Evolutionary conservation across 495 filamentous ascomycete species (phyloP).

Genomic region (Xylaria scruposa): DNA sequence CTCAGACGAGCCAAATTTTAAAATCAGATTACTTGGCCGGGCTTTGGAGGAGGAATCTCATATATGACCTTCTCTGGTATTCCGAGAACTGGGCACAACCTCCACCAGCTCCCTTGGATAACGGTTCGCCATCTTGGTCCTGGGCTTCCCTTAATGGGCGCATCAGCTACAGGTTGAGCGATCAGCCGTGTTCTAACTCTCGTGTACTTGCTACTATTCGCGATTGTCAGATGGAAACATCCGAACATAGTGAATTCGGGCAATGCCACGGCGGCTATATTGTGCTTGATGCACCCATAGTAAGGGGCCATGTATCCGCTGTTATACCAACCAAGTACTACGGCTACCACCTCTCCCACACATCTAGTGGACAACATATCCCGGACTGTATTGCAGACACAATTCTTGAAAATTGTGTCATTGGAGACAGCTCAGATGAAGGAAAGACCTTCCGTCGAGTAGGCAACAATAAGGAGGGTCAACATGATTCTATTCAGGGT

Average conservation of each 20-base stretch:
- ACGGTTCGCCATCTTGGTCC: neutral
- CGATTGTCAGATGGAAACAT: neutral
- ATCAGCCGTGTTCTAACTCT: neutral
- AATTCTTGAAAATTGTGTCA: neutral
- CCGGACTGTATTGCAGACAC: neutral
- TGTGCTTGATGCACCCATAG: neutral
- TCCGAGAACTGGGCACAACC: neutral
- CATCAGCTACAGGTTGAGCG: neutral
- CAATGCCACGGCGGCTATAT: neutral
- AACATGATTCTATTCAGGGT: neutral
- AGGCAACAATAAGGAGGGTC: neutral
- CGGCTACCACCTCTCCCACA: neutral
- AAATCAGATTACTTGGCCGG: neutral
- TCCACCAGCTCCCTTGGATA: neutral
- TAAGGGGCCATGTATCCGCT: neutral
- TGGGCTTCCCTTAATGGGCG: neutral
- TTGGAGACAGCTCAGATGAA: neutral
- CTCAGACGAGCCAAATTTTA: neutral
- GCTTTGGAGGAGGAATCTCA: neutral
- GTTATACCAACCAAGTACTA: neutral
- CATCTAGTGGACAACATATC: neutral
- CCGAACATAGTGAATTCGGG: neutral
- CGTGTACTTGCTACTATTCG: neutral
- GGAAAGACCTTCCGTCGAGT: neutral
- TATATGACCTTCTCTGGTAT: neutral